A percentile compares a stretch with the other conserved stretches of the same genome.
These are phyloP conservation scores for Candida boidinii DNA, from an alignment of 805 yeast species.

Conservation along the genomic window DNA sequence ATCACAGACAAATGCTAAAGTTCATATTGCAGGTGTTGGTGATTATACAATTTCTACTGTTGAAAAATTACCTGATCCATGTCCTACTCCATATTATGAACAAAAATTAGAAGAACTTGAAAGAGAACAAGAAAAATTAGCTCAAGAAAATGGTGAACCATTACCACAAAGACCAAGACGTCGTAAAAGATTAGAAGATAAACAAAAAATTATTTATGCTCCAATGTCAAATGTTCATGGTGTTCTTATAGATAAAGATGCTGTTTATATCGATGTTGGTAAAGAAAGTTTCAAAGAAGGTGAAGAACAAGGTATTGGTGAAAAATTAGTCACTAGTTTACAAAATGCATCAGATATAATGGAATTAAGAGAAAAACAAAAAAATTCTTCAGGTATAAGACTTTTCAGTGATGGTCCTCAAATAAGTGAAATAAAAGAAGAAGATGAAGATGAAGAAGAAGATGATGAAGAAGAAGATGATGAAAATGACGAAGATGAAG, in stretches of 20 bases:
- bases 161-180: slow-evolving; percentile 46
- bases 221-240: slow-evolving; percentile 99
- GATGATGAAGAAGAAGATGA: slow-evolving; percentile 26
- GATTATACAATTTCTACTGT: slow-evolving; percentile 69
- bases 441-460: slow-evolving; percentile 30
- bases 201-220: slow-evolving; percentile 89
- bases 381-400: slow-evolving; percentile 56
- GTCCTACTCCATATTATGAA: slow-evolving; percentile 93
- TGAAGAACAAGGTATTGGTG: slow-evolving; percentile 66
- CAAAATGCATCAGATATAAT: slow-evolving; percentile 61
- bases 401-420: slow-evolving; percentile 48
- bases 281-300: slow-evolving; percentile 18
- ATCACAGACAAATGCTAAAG: slow-evolving; percentile 55
- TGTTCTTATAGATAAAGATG: slow-evolving; percentile 92
- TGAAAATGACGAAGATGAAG: slow-evolving; percentile 24
- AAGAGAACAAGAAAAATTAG: slow-evolving; percentile 60
- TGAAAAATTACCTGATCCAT: slow-evolving; percentile 94
- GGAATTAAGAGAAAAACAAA: slow-evolving; percentile 30
- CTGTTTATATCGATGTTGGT: slow-evolving; percentile 87
- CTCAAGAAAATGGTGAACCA: slow-evolving; percentile 51
- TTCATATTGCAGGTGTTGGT: slow-evolving; percentile 95
- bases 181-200: slow-evolving; percentile 88
- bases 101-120: slow-evolving; percentile 77
- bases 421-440: slow-evolving; percentile 29
- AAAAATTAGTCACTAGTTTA: slow-evolving; percentile 70